These are phyloP conservation scores for Cercospora berteroae DNA, from an alignment of 2,329 filamentous ascomycete species.

Conservation along the genomic window DNA sequence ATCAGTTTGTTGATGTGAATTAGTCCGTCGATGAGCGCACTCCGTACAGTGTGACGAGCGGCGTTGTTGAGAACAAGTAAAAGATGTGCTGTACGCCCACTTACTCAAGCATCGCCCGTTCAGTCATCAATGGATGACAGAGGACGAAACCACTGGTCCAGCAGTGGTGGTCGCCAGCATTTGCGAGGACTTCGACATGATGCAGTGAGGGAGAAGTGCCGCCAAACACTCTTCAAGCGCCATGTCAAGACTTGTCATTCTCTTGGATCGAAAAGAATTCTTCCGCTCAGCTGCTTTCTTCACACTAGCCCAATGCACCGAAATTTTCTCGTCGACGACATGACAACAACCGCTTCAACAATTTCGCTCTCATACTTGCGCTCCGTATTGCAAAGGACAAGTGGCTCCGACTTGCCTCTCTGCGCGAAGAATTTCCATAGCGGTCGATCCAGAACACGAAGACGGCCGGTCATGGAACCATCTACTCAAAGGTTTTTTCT, in stretches of 20 bases:
- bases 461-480: not conserved
- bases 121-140: not conserved
- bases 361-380: not conserved
- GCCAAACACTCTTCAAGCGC: not conserved
- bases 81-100: not conserved
- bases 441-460: not conserved
- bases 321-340: not conserved
- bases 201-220: not conserved
- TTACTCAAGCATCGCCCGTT: not conserved
- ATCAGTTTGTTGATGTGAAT: not conserved
- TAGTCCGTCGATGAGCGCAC: not conserved
- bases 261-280: not conserved
- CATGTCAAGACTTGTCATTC: not conserved
- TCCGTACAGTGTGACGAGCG: not conserved
- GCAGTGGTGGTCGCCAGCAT: not conserved
- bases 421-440: not conserved
- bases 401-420: not conserved
- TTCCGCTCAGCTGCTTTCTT: not conserved
- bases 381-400: not conserved
- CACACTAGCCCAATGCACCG: not conserved
- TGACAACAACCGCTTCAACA: not conserved
- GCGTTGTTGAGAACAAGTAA: not conserved
- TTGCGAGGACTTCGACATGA: not conserved
- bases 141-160: not conserved
- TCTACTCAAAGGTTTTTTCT: not conserved